Conservation (phyloP, 768 basidiomycete genomes). For the Leccinellum rugosiceps region DNA sequence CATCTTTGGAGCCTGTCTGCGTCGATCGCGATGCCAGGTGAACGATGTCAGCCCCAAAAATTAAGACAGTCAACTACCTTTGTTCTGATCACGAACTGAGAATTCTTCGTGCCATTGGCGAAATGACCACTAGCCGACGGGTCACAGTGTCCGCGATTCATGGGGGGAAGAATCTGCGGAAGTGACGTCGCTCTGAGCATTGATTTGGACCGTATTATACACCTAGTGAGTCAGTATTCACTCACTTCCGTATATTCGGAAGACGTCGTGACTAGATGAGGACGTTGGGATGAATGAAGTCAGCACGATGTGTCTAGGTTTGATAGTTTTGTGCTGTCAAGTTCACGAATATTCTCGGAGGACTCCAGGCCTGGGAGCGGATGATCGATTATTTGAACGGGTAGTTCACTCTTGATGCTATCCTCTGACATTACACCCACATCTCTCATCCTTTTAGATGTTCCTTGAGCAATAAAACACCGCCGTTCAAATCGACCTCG, state of each 20-base stretch:
- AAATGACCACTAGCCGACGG: neutral
- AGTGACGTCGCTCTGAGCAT: neutral
- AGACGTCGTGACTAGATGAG: neutral
- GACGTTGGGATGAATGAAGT: neutral
- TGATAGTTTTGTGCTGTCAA: neutral
- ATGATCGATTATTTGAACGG: constrained; percentile 31
- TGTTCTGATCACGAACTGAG: neutral
- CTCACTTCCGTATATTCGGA: constrained; percentile 7
- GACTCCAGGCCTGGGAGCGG: constrained; percentile 8
- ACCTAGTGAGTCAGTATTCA: neutral
- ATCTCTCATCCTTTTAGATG: constrained; percentile 3
- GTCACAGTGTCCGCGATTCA: neutral
- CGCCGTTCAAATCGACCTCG: neutral
- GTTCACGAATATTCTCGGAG: neutral
- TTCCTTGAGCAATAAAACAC: constrained; percentile 2
- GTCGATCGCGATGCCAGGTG: neutral
- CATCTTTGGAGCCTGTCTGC: neutral
- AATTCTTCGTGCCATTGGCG: neutral
- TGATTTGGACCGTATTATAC: neutral
- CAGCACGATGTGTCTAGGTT: neutral
- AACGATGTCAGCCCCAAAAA: neutral
- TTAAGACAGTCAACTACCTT: neutral
- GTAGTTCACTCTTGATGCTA: constrained; percentile 2
- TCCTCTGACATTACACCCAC: constrained; percentile 10
- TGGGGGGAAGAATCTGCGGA: neutral